Percentiles rank a stretch among this genome's conserved stretches.
Evolutionary conservation across 306 rosid genomes (phyloP).

Genomic region (Cicer bijugum): DNA sequence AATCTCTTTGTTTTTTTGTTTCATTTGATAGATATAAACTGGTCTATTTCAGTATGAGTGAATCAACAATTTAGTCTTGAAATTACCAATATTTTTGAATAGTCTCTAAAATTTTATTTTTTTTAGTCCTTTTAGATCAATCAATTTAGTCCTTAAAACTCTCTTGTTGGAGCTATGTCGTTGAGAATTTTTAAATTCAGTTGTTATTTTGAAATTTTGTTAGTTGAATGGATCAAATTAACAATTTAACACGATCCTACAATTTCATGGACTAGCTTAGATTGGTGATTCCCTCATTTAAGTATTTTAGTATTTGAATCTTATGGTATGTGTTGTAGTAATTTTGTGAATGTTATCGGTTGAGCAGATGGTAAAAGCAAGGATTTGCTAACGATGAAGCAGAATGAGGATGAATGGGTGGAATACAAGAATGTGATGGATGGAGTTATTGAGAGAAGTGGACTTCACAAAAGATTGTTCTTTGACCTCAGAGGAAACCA

Average conservation of each 20-base stretch:
- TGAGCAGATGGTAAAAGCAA: conserved; percentile 86
- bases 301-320: neutral
- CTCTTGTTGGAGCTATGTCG: neutral
- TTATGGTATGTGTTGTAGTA: neutral
- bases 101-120: neutral
- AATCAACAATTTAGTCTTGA: neutral
- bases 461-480: conserved; percentile 69
- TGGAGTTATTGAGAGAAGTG: conserved; percentile 66
- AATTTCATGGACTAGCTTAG: neutral
- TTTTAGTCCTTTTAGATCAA: neutral
- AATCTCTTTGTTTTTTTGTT: neutral
- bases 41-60: neutral
- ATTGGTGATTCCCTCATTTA: neutral
- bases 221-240: neutral
- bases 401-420: conserved; percentile 88
- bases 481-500: conserved; percentile 89
- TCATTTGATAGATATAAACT: neutral
- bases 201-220: neutral
- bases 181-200: neutral
- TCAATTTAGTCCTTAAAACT: neutral
- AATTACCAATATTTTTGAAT: neutral
- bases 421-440: conserved; percentile 71
- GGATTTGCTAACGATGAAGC: conserved; percentile 85
- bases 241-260: neutral
- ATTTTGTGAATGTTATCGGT: conserved; percentile 23